Conservation (phyloP, 805 yeast genomes). For the Lachancea waltii region DNA sequence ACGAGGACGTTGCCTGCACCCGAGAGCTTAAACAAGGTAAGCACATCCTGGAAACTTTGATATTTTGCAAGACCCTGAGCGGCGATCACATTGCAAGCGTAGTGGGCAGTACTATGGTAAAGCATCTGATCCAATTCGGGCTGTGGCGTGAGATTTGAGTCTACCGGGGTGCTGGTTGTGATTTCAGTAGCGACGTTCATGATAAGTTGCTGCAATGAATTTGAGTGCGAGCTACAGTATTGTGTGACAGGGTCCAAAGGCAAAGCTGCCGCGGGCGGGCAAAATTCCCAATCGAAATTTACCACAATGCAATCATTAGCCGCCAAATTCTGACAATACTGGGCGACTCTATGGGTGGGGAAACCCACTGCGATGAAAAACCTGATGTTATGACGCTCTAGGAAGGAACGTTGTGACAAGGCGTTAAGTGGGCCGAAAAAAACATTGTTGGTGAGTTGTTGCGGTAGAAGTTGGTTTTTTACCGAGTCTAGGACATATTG, state of each 20-base stretch:
- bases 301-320: constrained; percentile 30
- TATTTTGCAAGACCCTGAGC: constrained; percentile 18
- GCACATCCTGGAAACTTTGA: constrained; percentile 25
- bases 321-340: constrained; percentile 25
- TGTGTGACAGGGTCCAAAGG: neutral
- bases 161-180: neutral
- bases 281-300: constrained; percentile 32
- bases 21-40: constrained; percentile 21
- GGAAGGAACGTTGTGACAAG: constrained; percentile 34
- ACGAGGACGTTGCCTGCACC: constrained; percentile 20
- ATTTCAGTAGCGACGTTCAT: constrained; percentile 1
- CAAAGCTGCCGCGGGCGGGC: constrained; percentile 13
- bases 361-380: constrained; percentile 34
- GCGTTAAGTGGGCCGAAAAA: constrained; percentile 44
- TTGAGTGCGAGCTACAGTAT: constrained; percentile 26
- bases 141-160: constrained; percentile 11
- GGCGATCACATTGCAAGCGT: constrained; percentile 8
- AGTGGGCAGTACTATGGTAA: constrained; percentile 6
- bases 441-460: constrained; percentile 35
- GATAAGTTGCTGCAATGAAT: constrained; percentile 11
- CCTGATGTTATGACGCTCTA: constrained; percentile 36
- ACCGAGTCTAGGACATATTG: constrained; percentile 15
- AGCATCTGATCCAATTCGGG: constrained; percentile 10
- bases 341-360: constrained; percentile 31
- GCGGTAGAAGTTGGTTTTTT: constrained; percentile 33